Percentiles rank a stretch among this genome's conserved stretches.
Evolutionary conservation across 108 stramenopile genomes (phyloP).

Genomic region (Nitzschia inconspicua): DNA sequence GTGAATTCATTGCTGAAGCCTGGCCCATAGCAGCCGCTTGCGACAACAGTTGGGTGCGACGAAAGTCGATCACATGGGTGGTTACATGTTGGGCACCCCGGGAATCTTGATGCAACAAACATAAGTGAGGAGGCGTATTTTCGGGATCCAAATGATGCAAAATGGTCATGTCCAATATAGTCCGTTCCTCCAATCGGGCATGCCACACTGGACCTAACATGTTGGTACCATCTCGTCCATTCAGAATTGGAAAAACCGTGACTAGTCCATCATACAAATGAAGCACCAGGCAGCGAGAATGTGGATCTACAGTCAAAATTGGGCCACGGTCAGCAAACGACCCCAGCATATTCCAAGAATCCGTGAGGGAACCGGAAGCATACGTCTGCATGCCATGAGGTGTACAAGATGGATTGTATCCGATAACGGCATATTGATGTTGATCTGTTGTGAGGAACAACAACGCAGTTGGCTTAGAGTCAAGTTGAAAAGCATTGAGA

Average conservation of each 20-base stretch:
- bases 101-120: conserved; percentile 75
- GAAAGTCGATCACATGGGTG: conserved; percentile 54
- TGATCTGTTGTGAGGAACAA: conserved; percentile 75
- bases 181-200: conserved; percentile 71
- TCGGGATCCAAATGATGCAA: conserved; percentile 40
- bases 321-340: conserved; percentile 53
- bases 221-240: background rate
- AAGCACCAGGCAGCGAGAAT: conserved; percentile 60
- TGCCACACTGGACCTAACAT: conserved; percentile 63
- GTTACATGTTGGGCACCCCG: conserved; percentile 66
- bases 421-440: conserved; percentile 68
- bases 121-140: conserved; percentile 53
- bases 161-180: conserved; percentile 54
- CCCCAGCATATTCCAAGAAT: conserved; percentile 41
- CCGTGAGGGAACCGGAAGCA: conserved; percentile 45
- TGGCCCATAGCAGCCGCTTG: conserved; percentile 1
- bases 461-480: conserved; percentile 25
- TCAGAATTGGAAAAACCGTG: conserved; percentile 62
- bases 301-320: conserved; percentile 59
- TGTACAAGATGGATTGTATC: conserved; percentile 30
- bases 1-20: background rate
- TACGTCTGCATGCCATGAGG: conserved; percentile 47
- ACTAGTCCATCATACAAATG: conserved; percentile 75
- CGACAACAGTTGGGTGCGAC: conserved; percentile 41
- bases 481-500: conserved; percentile 41